Conservation (phyloP, 2,329 filamentous ascomycete species). For the Paecilomyces sp. region DNA sequence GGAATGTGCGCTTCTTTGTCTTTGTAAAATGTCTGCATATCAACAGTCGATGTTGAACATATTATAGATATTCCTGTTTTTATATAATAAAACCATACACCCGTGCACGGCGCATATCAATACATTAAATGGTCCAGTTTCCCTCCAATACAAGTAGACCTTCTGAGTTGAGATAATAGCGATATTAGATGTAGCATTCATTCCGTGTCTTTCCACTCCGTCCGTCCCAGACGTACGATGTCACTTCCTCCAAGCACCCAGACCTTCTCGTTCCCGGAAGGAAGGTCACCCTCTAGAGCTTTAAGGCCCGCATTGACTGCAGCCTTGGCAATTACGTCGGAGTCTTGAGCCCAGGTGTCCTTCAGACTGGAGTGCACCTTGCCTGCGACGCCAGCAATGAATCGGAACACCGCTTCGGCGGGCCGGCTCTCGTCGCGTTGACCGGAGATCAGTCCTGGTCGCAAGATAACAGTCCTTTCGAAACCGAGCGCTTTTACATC, state of each 20-base stretch:
- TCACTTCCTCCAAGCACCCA: conserved; percentile 30
- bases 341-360: conserved; percentile 67
- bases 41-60: background rate
- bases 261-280: conserved; percentile 32
- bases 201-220: conserved; percentile 13
- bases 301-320: conserved; percentile 31
- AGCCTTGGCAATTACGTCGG: conserved; percentile 55
- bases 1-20: background rate
- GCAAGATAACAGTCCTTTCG: conserved; percentile 65
- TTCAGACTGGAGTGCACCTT: conserved; percentile 46
- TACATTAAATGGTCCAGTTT: background rate
- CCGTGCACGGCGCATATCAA: background rate
- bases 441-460: conserved; percentile 72
- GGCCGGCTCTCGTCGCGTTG: conserved; percentile 55
- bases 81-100: background rate
- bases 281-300: conserved; percentile 32
- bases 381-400: conserved; percentile 51
- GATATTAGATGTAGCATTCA: conserved; percentile 9
- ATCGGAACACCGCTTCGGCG: conserved; percentile 51
- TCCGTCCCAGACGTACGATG: conserved; percentile 25
- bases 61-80: background rate
- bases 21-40: background rate
- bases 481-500: conserved; percentile 65
- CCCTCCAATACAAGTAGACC: no score
- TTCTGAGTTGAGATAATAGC: background rate